Conservation (phyloP, 306 rosid genomes). For the Citrullus amarus region DNA sequence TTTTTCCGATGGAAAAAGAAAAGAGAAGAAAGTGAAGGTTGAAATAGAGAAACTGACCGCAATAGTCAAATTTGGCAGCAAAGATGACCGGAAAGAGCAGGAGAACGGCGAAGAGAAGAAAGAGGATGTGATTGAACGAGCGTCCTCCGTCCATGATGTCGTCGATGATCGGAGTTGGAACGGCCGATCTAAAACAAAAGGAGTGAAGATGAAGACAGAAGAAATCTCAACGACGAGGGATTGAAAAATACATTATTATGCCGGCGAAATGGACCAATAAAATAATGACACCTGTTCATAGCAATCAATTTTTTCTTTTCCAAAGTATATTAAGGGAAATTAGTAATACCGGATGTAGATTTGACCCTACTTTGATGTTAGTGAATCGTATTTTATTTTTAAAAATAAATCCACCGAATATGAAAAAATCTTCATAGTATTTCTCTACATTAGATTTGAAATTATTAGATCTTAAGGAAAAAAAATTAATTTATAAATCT, state of each 20-base stretch:
- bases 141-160: neutral
- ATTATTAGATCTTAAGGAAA: too few species aligned
- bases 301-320: too few species aligned
- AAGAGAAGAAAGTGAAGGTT: neutral
- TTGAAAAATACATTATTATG: neutral
- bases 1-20: neutral
- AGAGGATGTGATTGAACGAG: constrained; percentile 10
- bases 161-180: neutral
- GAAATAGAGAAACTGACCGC: constrained; percentile 32
- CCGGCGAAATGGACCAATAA: neutral
- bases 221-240: neutral
- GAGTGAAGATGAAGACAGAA: neutral
- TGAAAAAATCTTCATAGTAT: too few species aligned
- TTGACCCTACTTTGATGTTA: too few species aligned
- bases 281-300: neutral
- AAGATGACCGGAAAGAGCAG: constrained; percentile 25
- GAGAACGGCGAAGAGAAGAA: constrained; percentile 24
- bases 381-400: too few species aligned
- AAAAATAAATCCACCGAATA: too few species aligned
- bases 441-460: too few species aligned
- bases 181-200: neutral
- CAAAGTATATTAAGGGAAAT: too few species aligned
- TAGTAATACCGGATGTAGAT: too few species aligned
- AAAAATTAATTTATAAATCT: too few species aligned
- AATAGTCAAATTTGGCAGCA: constrained; percentile 39